These are phyloP conservation scores for Austroboletus novae-zelandiae DNA, from an alignment of 1,284 basidiomycete genomes.

Conservation along the genomic window DNA sequence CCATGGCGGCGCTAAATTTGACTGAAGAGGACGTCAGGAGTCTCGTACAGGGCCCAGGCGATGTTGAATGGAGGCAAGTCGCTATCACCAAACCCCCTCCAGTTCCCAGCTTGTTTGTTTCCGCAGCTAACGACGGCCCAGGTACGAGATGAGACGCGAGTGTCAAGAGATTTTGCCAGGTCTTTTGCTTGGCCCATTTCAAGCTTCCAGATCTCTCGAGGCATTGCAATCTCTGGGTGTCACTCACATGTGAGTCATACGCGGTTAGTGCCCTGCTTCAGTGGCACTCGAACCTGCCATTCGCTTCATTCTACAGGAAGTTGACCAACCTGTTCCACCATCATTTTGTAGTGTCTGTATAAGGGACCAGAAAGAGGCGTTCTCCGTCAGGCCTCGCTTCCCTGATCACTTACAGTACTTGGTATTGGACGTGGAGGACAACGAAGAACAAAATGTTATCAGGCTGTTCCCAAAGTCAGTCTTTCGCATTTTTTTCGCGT, in stretches of 20 bases:
- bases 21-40: slow-evolving; percentile 57
- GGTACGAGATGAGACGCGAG: slow-evolving; percentile 93
- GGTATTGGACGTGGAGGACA: slow-evolving; percentile 85
- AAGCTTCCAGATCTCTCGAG: slow-evolving; percentile 77
- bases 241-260: slow-evolving; percentile 78
- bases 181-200: slow-evolving; percentile 84
- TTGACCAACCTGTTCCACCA: not conserved
- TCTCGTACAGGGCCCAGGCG: slow-evolving; percentile 71
- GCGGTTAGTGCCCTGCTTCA: slow-evolving; percentile 2
- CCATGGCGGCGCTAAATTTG: slow-evolving; percentile 26
- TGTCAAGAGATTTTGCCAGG: slow-evolving; percentile 90
- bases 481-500: not conserved
- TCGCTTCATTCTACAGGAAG: not conserved
- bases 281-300: not conserved
- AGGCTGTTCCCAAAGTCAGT: slow-evolving; percentile 73
- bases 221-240: slow-evolving; percentile 64
- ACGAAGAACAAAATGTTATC: slow-evolving; percentile 88
- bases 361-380: slow-evolving; percentile 82
- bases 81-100: slow-evolving; percentile 1
- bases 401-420: slow-evolving; percentile 79
- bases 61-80: slow-evolving; percentile 74
- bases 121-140: slow-evolving; percentile 30
- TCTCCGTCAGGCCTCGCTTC: slow-evolving; percentile 85
- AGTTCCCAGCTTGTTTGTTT: not conserved
- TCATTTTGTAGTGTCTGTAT: slow-evolving; percentile 69